Evolutionary conservation across 2,329 filamentous ascomycete genomes (phyloP), one percentile per base, ranked within the genome.

Genomic region (Phaeoacremonium minimum): DNA sequence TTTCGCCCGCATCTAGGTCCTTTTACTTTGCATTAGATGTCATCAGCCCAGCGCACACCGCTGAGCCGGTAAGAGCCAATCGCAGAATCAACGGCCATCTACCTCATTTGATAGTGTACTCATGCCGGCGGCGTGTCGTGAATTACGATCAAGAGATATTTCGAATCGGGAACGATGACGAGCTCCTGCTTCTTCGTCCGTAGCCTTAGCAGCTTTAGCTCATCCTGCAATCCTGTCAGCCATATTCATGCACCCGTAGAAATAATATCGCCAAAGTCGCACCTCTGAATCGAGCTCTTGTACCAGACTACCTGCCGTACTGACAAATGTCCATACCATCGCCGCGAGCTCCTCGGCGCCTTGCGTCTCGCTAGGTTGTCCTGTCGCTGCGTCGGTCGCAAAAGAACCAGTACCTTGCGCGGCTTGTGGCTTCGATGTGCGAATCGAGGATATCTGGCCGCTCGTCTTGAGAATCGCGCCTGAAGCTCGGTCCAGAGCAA

Each of bases 151-250:
- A 91, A 71, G 32, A 93, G 68, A 60, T 86, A 94, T 53, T 87
- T 89, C 28, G 75, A 54, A 57, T 91, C 87, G 58, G 85, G 86
- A 15, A 91, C 83, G 52, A 93, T 87, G 41, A 93, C 83, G 44
- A 93, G 65, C 59, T 94, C 87, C 49, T 89, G 85, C 59, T 86
- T 89, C 67, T 82, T 88, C n/a, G 86, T 91, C 46, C 87, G 75
- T 46, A 94, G 56, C 44, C 86, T 73, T 35, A 93, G 61, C 32
- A 93, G 67, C 61, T 83, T 88, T 44, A 90, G 62, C 55, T 90
- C 86, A 51, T 93, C 87, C 73, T 84, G 45, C 18, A 7, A 36
- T 18, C 19, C 2, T 20, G 16, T 46, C 26, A 44, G 35, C 29
- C 11, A 29, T 15, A 18, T 19, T 15, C 28, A 20, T 15, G 13